Base-by-base conservation (phyloP, 345 rosid genomes). In the Eucalyptus albens region DNA sequence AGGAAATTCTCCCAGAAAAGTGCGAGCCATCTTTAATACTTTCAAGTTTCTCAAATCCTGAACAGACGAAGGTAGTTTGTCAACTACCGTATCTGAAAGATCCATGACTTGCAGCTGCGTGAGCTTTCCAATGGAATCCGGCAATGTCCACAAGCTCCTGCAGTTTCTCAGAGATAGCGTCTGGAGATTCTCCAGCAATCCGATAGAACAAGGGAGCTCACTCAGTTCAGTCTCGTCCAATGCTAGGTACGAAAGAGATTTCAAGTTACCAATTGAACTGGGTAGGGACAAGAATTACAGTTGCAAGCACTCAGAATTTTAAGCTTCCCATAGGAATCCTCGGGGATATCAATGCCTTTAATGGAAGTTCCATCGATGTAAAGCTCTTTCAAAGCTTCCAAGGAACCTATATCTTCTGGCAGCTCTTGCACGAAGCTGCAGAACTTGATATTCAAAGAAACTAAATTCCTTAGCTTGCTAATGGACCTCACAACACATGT, bases 1-100 rank as follows among this genome's bases (percentile, higher is more conserved):
- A 1, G 56, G 56, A 53, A 53, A 53, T 53, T 53, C 0, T 53
- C 56, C 0, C 19, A 53, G 0, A 0, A 1, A 0, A 53, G 56
- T 53, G 56, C 22, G 0, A 53, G 21, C 22, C 56, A 53, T 53
- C 56, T 53, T 53, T 53, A 53, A 0, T 53, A 0, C 56, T 53
- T 53, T 53, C 56, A 53, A 53, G 24, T 53, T 53, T 53, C 0
- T 0, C 0, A 53, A 53, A 53, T 53, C 5, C 17, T 44, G 0
- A 2, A 83, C 17, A 4, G 86, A 40, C 7, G 50, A 21, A 1
- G 86, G 86, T 4, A 83, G 0, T 83, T 83, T 10, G 10, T 83
- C 9, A 0, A 83, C 50, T 83, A 22, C 0, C 0, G 86, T 83
- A 16, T 1, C 1, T 2, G 86, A 83, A 22, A 83, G 86, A 83